Base-by-base conservation (phyloP, 202 grass and related monocot species). In the Zizania palustris region DNA sequence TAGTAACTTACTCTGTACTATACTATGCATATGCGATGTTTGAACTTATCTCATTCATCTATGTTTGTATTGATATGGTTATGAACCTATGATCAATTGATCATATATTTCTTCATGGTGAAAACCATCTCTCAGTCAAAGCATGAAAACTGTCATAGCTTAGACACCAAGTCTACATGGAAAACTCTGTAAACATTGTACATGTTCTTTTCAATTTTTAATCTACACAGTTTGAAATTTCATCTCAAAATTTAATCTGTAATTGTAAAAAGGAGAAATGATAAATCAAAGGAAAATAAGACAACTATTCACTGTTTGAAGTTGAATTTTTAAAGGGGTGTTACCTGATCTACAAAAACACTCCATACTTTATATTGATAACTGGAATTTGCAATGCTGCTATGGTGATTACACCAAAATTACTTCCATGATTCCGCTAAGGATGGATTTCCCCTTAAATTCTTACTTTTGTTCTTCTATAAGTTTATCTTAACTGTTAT, bases 401-500 rank as follows among this genome's bases (percentile, higher is more conserved):
- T 51, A 51, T 51, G 15, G 49, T n/a, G 15, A 15, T 16, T 51
- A 51, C 1, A 51, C 15, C 49, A 51, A n/a, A 51, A n/a, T 51
- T 51, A n/a, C n/a, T 51, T 16, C 49, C 49, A 51, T 51, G 15
- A 14, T 51, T 51, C 49, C 49, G n/a, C 49, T 6, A 51, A n/a
- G 49, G 49, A 51, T 51, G 49, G 5, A 15, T 51, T 16, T 51
- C 46, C 49, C 6, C 5, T 51, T 51, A n/a, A n/a, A n/a, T 5
- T n/a, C 15, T 51, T 51, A n/a, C 49, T 45, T 38, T 74, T 78
- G 19, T 67, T 57, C 22, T 34, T 54, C 69, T 59, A 20, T 69
- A 69, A 44, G 28, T 84, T 53, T 55, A 15, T 51, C 64, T 64
- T 76, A 80, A 50, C 59, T 88, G 45, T 5, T 81, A 45, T 62